Percentiles rank a stretch among this genome's conserved stretches.
These are phyloP conservation scores for Mortierella sp. DNA, from an alignment of 371 early-diverging fungal species.

Conservation along the genomic window DNA sequence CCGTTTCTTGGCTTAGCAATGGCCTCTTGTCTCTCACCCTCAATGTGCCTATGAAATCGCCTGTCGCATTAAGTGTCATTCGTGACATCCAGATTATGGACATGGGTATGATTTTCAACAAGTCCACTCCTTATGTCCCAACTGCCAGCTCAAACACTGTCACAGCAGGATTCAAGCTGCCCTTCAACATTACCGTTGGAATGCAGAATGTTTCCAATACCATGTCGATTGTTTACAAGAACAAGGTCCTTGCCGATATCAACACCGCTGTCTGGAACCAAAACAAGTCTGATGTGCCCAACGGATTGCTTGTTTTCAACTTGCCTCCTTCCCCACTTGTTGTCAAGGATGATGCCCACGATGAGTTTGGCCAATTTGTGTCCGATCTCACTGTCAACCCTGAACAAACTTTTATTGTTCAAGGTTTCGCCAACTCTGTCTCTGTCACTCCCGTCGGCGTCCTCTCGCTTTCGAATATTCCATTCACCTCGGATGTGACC, in stretches of 20 bases:
- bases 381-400: slow-evolving; percentile 61
- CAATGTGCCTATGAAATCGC: slow-evolving; percentile 64
- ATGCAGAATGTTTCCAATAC: slow-evolving; percentile 64
- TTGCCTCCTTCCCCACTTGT: slow-evolving; percentile 58
- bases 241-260: slow-evolving; percentile 58
- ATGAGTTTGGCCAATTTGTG: slow-evolving; percentile 61
- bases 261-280: slow-evolving; percentile 59
- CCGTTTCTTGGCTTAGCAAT: slow-evolving; percentile 69
- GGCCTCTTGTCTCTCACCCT: slow-evolving; percentile 66
- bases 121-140: slow-evolving; percentile 62
- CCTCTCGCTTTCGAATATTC: slow-evolving; percentile 61
- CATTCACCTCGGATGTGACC: slow-evolving; percentile 64
- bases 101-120: slow-evolving; percentile 66
- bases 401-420: slow-evolving; percentile 59
- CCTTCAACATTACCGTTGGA: slow-evolving; percentile 70
- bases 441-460: slow-evolving; percentile 65
- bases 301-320: slow-evolving; percentile 63
- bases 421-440: slow-evolving; percentile 62
- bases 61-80: slow-evolving; percentile 64
- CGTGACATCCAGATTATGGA: slow-evolving; percentile 66
- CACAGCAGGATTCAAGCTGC: slow-evolving; percentile 66
- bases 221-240: slow-evolving; percentile 56
- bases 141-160: slow-evolving; percentile 62
- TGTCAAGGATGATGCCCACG: slow-evolving; percentile 58
- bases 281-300: slow-evolving; percentile 59